These are phyloP conservation scores for Lactuca saligna DNA, from an alignment of 129 eudicot species.

Conservation along the genomic window DNA sequence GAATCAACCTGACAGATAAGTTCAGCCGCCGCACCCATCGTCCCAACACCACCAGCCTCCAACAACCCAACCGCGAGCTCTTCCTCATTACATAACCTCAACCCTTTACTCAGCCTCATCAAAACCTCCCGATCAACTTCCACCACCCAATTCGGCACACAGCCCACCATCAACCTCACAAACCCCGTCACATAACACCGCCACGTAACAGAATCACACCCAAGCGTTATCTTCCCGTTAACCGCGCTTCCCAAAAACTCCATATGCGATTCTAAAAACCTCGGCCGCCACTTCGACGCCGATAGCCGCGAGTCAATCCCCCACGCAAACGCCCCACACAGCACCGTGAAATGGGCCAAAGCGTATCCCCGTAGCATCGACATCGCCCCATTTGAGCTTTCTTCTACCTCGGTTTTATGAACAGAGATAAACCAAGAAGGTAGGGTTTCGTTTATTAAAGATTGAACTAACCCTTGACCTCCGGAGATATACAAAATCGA, in stretches of 20 bases:
- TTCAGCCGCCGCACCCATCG: slow-evolving; percentile 93
- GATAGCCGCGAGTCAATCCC: slow-evolving; percentile 67
- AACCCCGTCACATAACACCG: slow-evolving; percentile 76
- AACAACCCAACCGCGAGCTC: slow-evolving; percentile 77
- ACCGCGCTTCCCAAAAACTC: slow-evolving; percentile 77
- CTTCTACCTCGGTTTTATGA: slow-evolving; percentile 43
- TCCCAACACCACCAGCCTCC: slow-evolving; percentile 67
- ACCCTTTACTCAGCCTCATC: slow-evolving; percentile 71
- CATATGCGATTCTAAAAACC: slow-evolving; percentile 63
- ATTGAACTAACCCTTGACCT: slow-evolving; percentile 69
- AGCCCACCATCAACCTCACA: slow-evolving; percentile 66
- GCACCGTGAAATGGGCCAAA: slow-evolving; percentile 70
- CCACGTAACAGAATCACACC: slow-evolving; percentile 89
- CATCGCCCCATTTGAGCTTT: slow-evolving; percentile 41
- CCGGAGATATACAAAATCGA: slow-evolving; percentile 78
- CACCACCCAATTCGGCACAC: slow-evolving; percentile 69
- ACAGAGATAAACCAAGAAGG: slow-evolving; percentile 94
- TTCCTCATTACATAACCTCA: slow-evolving; percentile 81
- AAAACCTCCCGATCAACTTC: slow-evolving; percentile 68
- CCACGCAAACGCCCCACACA: slow-evolving; percentile 81
- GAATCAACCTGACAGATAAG: slow-evolving; percentile 44
- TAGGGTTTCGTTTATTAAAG: slow-evolving; percentile 73
- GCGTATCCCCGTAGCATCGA: slow-evolving; percentile 77
- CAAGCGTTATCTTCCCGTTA: slow-evolving; percentile 88
- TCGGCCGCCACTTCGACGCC: slow-evolving; percentile 58